phyloP scores from a whole-genome alignment of 768 basidiomycete species.

The Kwoniella bestiolae region DNA sequence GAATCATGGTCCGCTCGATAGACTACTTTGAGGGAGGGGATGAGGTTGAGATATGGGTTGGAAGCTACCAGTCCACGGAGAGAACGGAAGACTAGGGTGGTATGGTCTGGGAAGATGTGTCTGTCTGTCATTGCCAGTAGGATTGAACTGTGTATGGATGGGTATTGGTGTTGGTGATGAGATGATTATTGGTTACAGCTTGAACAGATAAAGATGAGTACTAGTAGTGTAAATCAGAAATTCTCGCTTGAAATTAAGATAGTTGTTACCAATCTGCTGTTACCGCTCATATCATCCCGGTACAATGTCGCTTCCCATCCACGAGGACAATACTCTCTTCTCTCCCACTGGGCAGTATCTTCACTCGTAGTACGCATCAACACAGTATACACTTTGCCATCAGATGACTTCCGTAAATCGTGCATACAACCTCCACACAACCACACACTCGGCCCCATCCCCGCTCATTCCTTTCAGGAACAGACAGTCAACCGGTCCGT shows the following conservation, averaged over 20 bases:
- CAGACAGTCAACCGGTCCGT: background rate
- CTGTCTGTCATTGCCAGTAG: slow-evolving; percentile 41
- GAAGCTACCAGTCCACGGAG: slow-evolving; percentile 49
- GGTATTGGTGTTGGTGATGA: background rate
- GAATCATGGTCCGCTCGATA: slow-evolving; percentile 49
- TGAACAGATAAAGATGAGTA: too few relatives aligned
- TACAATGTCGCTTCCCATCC: too few relatives aligned
- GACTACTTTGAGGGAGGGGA: slow-evolving; percentile 54
- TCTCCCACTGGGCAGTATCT: too few relatives aligned
- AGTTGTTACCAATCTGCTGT: too few relatives aligned
- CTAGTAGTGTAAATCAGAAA: background rate
- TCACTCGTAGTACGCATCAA: too few relatives aligned
- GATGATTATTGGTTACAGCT: too few relatives aligned
- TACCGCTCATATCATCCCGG: too few relatives aligned
- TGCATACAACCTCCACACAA: background rate
- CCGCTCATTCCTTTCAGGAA: background rate
- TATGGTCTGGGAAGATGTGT: slow-evolving; percentile 54
- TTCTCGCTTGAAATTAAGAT: too few relatives aligned
- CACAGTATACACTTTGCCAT: too few relatives aligned
- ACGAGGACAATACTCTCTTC: too few relatives aligned
- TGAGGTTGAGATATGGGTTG: slow-evolving; percentile 47
- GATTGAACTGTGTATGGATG: too few relatives aligned
- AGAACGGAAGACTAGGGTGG: slow-evolving; percentile 47
- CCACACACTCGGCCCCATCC: background rate
- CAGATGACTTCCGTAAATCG: background rate